Evolutionary conservation across 768 basidiomycete genomes (phyloP), one percentile per base, ranked within the genome.

Genomic region (Pisolithus orientalis): DNA sequence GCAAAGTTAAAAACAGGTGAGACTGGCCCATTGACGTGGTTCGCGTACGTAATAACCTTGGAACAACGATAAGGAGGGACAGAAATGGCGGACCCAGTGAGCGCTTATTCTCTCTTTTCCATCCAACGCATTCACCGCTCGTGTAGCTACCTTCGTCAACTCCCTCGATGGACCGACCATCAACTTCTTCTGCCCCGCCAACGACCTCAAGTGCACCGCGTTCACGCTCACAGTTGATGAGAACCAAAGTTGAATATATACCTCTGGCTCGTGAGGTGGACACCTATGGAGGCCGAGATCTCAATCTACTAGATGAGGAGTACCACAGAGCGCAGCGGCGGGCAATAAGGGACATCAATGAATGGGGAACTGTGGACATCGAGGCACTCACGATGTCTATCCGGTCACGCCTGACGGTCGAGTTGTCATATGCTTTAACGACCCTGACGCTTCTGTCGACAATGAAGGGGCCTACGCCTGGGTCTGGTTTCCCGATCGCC

Each of bases 301-400:
- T 93, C 32, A 77, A 82, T 45, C 58, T 70, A 10, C 70, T 95
- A 51, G 81, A 87, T 48, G 71, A 75, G 11, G 90, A 91, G 59
- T 75, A 80, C 50, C 60, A 67, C 29, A 76, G 72, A 32, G 62
- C 75, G 16, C 73, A 79, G 44, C 72, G 77, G 49, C 79, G 87
- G 42, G 75, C 80, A 6, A 66, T 87, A 60, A 78, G 87, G 52
- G 81, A 85, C 47, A 78, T 90, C 56, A 83, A 85, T 63, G 91
- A 94, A 49, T 91, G 94, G 83, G 93, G 91, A 21, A 77, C 75
- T 7, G 81, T 95, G 47, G 94, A 98, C 60, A 84, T 97, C 53
- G 94, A 96, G 62, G 84, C 84, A n/a, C 76, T 99, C 47, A 85
- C 84, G n/a, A 85, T 99, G 86, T 89, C 90, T 29, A 72, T 99